Base-by-base conservation (phyloP, 1,284 basidiomycete species). In the Farysia itapuensis region DNA sequence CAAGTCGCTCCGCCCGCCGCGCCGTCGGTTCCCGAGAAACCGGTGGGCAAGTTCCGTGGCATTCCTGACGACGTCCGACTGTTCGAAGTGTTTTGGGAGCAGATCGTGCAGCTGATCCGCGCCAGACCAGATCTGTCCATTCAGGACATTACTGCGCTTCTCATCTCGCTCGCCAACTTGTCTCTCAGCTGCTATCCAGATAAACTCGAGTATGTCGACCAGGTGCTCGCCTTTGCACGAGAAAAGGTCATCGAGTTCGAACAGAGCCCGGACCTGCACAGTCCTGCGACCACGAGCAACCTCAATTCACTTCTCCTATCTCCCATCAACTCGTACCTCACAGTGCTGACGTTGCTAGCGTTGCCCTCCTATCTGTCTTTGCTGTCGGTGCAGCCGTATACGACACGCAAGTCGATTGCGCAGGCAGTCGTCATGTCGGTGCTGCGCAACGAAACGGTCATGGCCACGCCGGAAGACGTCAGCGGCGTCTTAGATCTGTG, bases 11-110 rank as follows among this genome's bases (percentile, higher is more conserved):
- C 50, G 21, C 45, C 50, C 35, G 44, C 41, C 19, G 26, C 39
- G 21, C 24, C 56, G 2, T 39, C 33, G 7, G 25, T 38, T 2
- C 46, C 50, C 8, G 49, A 59, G 39, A 53, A 51, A 42, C 53
- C 52, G 1, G 47, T 59, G 2, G 54, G 56, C 42, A 74, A 69
- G 30, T 75, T 73, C 63, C 52, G 74, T 16, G 74, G 74, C 26
- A 74, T 75, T 23, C 74, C 74, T 0, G 70, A 73, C 35, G 64
- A 74, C 36, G 70, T 75, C 20, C 66, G 59, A 23, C 67, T 75
- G 20, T 75, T 75, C 45, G 74, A 75, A 39, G 72, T 75, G 9
- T 75, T 75, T 24, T 75, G 74, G 74, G 70, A 69, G 47, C 74
- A 75, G 45, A 68, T 75, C 20, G 69, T 74, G 12, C 54, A 68